A percentile compares a stretch with the other conserved stretches of the same genome.
phyloP scores from a whole-genome alignment of 495 filamentous ascomycete genomes.

The Penicillium coprophilum region DNA sequence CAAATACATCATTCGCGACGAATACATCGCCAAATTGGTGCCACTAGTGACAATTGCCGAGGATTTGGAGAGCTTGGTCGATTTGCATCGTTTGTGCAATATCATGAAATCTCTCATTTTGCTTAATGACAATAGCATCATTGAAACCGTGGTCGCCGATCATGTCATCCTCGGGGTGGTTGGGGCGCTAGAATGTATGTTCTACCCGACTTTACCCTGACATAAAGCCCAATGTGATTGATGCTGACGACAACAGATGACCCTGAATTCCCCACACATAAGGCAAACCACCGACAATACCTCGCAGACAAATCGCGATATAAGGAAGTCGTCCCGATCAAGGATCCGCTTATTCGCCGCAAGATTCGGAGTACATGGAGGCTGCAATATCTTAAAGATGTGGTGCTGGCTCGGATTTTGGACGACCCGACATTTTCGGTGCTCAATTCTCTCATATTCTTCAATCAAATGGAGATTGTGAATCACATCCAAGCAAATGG shows the following conservation, averaged over 20 bases:
- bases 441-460: constrained; percentile 97
- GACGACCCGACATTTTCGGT: constrained; percentile 98
- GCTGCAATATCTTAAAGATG: constrained; percentile 96
- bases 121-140: constrained; percentile 90
- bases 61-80: constrained; percentile 79
- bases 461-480: constrained; percentile 97
- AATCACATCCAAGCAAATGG: constrained; percentile 81
- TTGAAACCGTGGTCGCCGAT: constrained; percentile 90
- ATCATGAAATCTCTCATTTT: constrained; percentile 97
- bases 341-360: constrained; percentile 71
- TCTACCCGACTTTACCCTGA: background rate
- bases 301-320: constrained; percentile 83
- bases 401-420: constrained; percentile 91
- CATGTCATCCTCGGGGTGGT: constrained; percentile 88
- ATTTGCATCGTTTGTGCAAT: constrained; percentile 90
- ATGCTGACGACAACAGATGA: constrained; percentile 59
- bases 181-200: constrained; percentile 87
- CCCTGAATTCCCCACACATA: constrained; percentile 97
- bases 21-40: constrained; percentile 86
- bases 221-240: constrained; percentile 2
- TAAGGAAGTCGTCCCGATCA: constrained; percentile 94
- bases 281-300: constrained; percentile 95
- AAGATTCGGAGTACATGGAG: constrained; percentile 98
- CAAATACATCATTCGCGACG: constrained; percentile 78
- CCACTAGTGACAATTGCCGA: constrained; percentile 84